Percentiles rank a stretch among this genome's conserved stretches.
phyloP scores from a whole-genome alignment of 805 yeast species.

The Starmerella apis region DNA sequence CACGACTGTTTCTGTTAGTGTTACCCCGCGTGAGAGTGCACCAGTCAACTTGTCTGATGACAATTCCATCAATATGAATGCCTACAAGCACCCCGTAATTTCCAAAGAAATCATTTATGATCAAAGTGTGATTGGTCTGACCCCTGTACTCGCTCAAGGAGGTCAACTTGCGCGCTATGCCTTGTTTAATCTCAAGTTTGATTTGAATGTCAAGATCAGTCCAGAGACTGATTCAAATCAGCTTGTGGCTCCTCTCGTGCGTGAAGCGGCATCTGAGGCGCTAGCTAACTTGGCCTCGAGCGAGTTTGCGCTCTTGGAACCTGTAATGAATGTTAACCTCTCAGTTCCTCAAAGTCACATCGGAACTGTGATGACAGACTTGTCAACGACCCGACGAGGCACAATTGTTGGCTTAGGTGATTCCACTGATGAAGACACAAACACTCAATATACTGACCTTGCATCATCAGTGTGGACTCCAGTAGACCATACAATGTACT shows the following conservation, averaged over 20 bases:
- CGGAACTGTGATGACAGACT: conserved; percentile 77
- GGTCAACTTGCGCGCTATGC: conserved; percentile 39
- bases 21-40: not conserved
- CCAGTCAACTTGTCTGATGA: conserved; percentile 10
- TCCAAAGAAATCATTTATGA: conserved; percentile 27
- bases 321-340: conserved; percentile 69
- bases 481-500: conserved; percentile 32
- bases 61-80: not conserved
- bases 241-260: conserved; percentile 38
- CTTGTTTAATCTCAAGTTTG: conserved; percentile 50
- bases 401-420: conserved; percentile 63
- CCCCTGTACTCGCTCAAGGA: conserved; percentile 38
- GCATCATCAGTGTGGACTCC: conserved; percentile 49
- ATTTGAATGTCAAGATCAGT: conserved; percentile 49
- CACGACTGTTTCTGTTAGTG: conserved; percentile 11
- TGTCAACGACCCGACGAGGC: conserved; percentile 70
- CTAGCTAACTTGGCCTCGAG: conserved; percentile 26
- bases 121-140: conserved; percentile 29
- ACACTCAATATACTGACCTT: conserved; percentile 24
- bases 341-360: conserved; percentile 53
- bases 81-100: conserved; percentile 26
- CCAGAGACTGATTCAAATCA: conserved; percentile 37
- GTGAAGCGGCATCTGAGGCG: conserved; percentile 38
- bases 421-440: conserved; percentile 31
- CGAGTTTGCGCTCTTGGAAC: conserved; percentile 60